A percentile compares a stretch with the other conserved stretches of the same genome.
These are phyloP conservation scores for Colletotrichum sp. DNA, from an alignment of 2,329 filamentous ascomycete species.

Conservation along the genomic window DNA sequence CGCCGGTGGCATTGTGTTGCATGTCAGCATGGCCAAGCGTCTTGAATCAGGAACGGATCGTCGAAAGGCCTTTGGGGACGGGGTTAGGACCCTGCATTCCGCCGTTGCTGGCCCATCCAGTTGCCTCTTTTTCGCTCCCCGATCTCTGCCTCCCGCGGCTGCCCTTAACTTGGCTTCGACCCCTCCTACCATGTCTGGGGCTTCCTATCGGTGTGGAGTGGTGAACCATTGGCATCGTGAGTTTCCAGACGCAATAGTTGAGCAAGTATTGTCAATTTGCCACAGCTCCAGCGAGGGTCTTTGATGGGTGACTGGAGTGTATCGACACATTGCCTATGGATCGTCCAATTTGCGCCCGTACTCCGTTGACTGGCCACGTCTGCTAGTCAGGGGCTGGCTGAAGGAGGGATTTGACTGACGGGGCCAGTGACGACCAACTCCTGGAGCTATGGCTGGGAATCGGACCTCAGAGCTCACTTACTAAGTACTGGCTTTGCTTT, in stretches of 20 bases:
- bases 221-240: not conserved
- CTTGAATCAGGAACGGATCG: slow-evolving; percentile 17
- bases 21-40: not conserved
- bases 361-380: not conserved
- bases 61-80: not conserved
- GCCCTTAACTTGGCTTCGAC: not conserved
- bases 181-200: not conserved
- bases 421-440: not conserved
- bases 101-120: not conserved
- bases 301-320: not conserved
- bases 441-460: not conserved
- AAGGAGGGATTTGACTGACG: not conserved
- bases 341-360: not conserved
- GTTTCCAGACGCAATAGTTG: not conserved
- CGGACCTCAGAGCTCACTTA: not conserved
- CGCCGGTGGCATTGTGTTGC: not conserved
- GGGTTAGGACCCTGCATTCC: slow-evolving; percentile 14
- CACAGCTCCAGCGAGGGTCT: not conserved
- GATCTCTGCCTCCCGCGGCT: not conserved
- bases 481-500: not conserved
- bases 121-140: not conserved
- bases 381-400: not conserved
- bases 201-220: not conserved
- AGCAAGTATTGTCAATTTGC: not conserved
- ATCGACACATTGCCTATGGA: not conserved